Conservation (phyloP, 805 yeast species). For the Saturnispora saitoi region DNA sequence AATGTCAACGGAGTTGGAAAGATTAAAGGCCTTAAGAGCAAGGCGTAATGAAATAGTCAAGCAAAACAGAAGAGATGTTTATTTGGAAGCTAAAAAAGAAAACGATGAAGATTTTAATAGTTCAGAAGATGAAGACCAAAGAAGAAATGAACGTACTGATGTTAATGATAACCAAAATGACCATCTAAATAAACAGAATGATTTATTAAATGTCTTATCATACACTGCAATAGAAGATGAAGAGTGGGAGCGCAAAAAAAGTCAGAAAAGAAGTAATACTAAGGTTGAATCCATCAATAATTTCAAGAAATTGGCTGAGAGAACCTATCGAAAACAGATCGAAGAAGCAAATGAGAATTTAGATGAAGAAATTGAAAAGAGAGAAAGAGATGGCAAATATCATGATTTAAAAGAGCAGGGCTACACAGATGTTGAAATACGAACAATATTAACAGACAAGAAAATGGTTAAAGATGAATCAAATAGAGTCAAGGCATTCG, state of each 20-base stretch:
- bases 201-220: constrained; percentile 35
- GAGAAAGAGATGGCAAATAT: constrained; percentile 29
- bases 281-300: constrained; percentile 31
- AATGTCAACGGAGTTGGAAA: neutral
- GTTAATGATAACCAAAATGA: neutral
- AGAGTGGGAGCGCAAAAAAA: constrained; percentile 34
- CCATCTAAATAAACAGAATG: constrained; percentile 29
- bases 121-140: neutral
- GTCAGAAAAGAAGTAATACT: constrained; percentile 22
- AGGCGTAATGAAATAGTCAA: constrained; percentile 4
- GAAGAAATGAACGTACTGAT: neutral
- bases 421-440: constrained; percentile 18
- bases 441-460: constrained; percentile 29
- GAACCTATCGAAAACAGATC: constrained; percentile 49
- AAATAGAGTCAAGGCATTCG: constrained; percentile 27
- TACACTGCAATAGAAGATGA: constrained; percentile 60
- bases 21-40: constrained; percentile 6
- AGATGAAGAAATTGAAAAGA: constrained; percentile 21
- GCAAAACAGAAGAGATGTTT: constrained; percentile 11
- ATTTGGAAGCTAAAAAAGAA: constrained; percentile 10
- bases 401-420: constrained; percentile 19
- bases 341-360: constrained; percentile 18
- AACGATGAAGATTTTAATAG: neutral
- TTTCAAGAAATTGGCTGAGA: constrained; percentile 48
- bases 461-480: constrained; percentile 29